These are phyloP conservation scores for Penicillium samsonianum DNA, from an alignment of 495 filamentous ascomycete genomes.

Conservation along the genomic window DNA sequence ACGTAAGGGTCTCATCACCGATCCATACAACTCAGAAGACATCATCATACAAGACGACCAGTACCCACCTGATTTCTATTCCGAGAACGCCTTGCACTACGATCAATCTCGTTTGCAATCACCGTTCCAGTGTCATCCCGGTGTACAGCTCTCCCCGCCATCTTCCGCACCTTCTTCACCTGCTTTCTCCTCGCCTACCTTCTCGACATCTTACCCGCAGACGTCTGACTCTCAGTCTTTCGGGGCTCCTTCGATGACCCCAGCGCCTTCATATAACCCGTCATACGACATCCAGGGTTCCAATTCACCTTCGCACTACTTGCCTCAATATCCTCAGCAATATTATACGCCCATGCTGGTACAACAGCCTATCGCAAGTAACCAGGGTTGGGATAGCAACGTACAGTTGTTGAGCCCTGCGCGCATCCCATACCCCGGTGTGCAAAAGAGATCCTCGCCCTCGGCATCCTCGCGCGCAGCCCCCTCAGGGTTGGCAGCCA, in stretches of 20 bases:
- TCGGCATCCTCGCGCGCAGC: slow-evolving; percentile 36
- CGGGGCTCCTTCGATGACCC: slow-evolving; percentile 53
- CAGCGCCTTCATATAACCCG: slow-evolving; percentile 47
- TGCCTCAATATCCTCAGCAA: slow-evolving; percentile 34
- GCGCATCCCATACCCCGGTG: slow-evolving; percentile 36
- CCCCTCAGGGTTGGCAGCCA: slow-evolving; percentile 21
- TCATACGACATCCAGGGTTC: slow-evolving; percentile 41
- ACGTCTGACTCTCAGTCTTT: slow-evolving; percentile 39
- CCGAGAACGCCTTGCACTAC: slow-evolving; percentile 35
- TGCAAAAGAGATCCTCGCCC: slow-evolving; percentile 41
- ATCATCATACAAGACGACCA: slow-evolving; percentile 52
- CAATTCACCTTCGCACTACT: slow-evolving; percentile 37
- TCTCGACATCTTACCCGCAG: slow-evolving; percentile 39
- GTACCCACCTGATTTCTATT: slow-evolving; percentile 36
- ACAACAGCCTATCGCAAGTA: slow-evolving; percentile 40
- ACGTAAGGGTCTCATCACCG: slow-evolving; percentile 53
- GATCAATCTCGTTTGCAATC: slow-evolving; percentile 36
- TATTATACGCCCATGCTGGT: slow-evolving; percentile 48
- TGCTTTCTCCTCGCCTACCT: slow-evolving; percentile 44
- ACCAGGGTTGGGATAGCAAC: slow-evolving; percentile 46
- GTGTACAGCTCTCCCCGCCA: slow-evolving; percentile 42
- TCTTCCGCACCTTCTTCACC: slow-evolving; percentile 47
- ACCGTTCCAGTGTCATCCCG: slow-evolving; percentile 40
- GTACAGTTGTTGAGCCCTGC: slow-evolving; percentile 44
- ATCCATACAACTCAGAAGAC: slow-evolving; percentile 41